Evolutionary conservation across 495 filamentous ascomycete genomes (phyloP), one percentile per base, ranked within the genome.

Genomic region (Penicillium antarcticum): DNA sequence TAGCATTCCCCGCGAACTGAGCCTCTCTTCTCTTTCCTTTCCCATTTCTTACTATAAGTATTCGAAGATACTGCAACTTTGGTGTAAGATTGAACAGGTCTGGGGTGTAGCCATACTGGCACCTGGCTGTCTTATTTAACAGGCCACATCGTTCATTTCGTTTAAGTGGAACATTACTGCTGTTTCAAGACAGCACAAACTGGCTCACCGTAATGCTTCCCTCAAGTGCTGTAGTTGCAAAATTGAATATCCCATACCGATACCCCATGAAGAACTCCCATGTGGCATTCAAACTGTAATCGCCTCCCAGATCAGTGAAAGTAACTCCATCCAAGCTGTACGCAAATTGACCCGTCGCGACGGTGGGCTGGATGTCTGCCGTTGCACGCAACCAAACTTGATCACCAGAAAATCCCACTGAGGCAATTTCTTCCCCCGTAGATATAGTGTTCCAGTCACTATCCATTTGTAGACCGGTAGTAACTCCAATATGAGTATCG

Each of bases 201-300:
- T 9, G 26, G 2, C 26, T 10, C 5, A 29, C 2, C 6, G 5
- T 29, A 1, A 81, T 67, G 41, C 68, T 65, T 0, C 80, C 81
- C 0, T 80, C 80, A 4, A 81, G 54, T 6, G 50, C 63, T 43
- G 72, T 68, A 1, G 80, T 85, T 0, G 79, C 82, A 62, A 68
- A 79, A 55, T 83, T 83, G 53, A 85, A 84, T 10, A 82, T 72
- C 0, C 66, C 80, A 58, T 68, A 85, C 9, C 79, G 70, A 62
- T 83, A 82, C 0, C 79, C 81, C 37, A 73, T 69, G 45, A 82
- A 85, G 60, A 73, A 79, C 9, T 64, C 48, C 72, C 72, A 82
- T 12, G 62, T 60, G 19, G 68, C 80, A 35, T 56, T 72, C 67
- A 83, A 55, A 5, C 57, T 46, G 26, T 70, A 77, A 0, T 51